Percentiles rank a stretch among this genome's conserved stretches.
These are phyloP conservation scores for Suhomyces bribrorum DNA, from an alignment of 1,139 yeast genomes.

Conservation along the genomic window DNA sequence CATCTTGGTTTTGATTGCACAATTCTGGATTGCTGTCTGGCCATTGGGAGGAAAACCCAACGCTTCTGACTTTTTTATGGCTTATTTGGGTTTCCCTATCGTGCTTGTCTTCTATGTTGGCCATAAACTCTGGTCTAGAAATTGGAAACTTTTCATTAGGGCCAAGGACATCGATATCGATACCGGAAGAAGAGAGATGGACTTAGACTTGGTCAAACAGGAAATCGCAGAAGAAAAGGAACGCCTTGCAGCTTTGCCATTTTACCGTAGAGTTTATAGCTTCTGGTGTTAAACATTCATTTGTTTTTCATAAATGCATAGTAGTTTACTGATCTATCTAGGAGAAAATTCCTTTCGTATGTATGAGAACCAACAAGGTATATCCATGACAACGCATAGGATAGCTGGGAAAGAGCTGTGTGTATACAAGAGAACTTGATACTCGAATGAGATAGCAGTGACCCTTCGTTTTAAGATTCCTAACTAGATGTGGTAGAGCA, in stretches of 20 bases:
- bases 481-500: too few species aligned
- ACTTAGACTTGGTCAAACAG: constrained; percentile 49
- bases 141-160: constrained; percentile 42
- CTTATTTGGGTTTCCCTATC: constrained; percentile 56
- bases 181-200: constrained; percentile 55
- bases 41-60: constrained; percentile 37
- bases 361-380: too few species aligned
- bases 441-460: too few species aligned
- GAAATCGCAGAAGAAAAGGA: constrained; percentile 53
- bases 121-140: constrained; percentile 50
- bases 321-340: too few species aligned
- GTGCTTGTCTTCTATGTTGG: constrained; percentile 49
- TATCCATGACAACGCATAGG: too few species aligned
- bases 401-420: too few species aligned
- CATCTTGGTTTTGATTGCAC: constrained; percentile 36
- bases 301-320: too few species aligned
- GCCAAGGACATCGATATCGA: constrained; percentile 52
- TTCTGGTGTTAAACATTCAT: constrained; percentile 63
- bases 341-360: too few species aligned
- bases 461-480: too few species aligned
- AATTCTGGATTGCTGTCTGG: constrained; percentile 44
- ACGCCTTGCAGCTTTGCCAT: constrained; percentile 29
- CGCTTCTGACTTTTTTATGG: constrained; percentile 48
- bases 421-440: too few species aligned
- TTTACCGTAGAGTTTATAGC: constrained; percentile 33